Percentiles rank a stretch among this genome's conserved stretches.
Conservation (phyloP, 2,329 filamentous ascomycete genomes). For the Xylaria multiplex region DNA sequence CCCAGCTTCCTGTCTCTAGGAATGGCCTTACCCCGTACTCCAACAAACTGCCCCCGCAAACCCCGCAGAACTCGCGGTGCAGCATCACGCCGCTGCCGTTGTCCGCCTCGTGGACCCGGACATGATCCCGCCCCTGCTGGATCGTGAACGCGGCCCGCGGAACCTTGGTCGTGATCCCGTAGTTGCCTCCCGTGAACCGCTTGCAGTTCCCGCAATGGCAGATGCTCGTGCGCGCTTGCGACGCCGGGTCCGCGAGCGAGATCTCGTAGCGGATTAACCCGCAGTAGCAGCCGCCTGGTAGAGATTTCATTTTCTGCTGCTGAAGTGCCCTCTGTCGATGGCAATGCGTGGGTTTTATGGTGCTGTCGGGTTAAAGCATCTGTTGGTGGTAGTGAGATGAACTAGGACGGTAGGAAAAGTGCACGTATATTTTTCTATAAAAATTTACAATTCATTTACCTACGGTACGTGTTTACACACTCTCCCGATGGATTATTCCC, state of each 20-base stretch:
- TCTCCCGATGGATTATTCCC: background rate
- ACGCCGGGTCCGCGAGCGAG: constrained; percentile 53
- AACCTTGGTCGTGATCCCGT: constrained; percentile 63
- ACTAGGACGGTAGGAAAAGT: too few relatives aligned
- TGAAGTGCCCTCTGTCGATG: background rate
- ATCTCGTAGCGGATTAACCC: constrained; percentile 58
- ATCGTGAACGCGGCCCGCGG: constrained; percentile 56
- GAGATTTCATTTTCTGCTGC: constrained; percentile 38
- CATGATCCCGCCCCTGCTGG: constrained; percentile 47
- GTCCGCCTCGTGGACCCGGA: constrained; percentile 59
- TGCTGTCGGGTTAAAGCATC: too few relatives aligned
- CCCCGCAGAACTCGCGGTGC: constrained; percentile 63
- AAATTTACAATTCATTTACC: too few relatives aligned
- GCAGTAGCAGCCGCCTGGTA: constrained; percentile 57
- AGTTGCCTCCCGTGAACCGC: constrained; percentile 62
- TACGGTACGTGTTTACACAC: too few relatives aligned
- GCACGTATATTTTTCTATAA: too few relatives aligned
- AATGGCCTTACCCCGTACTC: constrained; percentile 59
- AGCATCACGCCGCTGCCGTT: constrained; percentile 60
- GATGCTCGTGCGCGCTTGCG: constrained; percentile 60
- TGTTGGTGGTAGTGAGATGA: too few relatives aligned
- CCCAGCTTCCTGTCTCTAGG: too few relatives aligned
- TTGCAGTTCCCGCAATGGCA: constrained; percentile 66
- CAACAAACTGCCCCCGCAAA: constrained; percentile 61
- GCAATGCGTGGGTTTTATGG: background rate